These are phyloP conservation scores for Fraxinus angustifolia DNA, from an alignment of 305 asterid species.

Conservation along the genomic window DNA sequence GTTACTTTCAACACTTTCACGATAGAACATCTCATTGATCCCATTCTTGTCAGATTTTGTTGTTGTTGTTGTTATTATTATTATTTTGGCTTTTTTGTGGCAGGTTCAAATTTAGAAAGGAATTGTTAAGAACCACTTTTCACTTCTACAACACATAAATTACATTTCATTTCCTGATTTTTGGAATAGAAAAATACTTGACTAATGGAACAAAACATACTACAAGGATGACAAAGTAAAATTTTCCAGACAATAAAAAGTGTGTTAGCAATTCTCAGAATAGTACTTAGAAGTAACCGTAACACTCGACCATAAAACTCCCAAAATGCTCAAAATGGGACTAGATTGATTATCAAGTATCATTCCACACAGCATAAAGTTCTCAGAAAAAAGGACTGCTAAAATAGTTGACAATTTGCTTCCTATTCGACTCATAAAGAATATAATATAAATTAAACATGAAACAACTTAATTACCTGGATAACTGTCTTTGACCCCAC, in stretches of 20 bases:
- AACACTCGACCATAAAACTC: neutral
- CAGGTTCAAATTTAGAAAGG: neutral
- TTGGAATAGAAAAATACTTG: neutral
- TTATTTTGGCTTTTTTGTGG: neutral
- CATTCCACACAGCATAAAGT: neutral
- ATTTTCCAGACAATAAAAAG: neutral
- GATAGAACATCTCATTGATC: neutral
- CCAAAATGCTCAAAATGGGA: neutral
- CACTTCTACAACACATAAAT: neutral
- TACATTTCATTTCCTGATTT: neutral
- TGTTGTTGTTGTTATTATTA: neutral
- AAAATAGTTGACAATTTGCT: neutral
- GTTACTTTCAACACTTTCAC: neutral
- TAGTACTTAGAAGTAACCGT: neutral
- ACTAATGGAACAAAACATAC: neutral
- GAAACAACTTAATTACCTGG: constrained; percentile 50
- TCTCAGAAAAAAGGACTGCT: neutral
- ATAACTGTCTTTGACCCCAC: constrained; percentile 87
- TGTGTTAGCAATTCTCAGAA: neutral
- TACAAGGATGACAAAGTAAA: neutral
- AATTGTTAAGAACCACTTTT: neutral
- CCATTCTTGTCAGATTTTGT: neutral
- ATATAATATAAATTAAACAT: neutral
- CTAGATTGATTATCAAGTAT: neutral
- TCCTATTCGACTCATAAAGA: neutral